A percentile compares a stretch with the other conserved stretches of the same genome.
These are phyloP conservation scores for Dalbergia cultrata DNA, from an alignment of 306 rosid genomes.

Conservation along the genomic window DNA sequence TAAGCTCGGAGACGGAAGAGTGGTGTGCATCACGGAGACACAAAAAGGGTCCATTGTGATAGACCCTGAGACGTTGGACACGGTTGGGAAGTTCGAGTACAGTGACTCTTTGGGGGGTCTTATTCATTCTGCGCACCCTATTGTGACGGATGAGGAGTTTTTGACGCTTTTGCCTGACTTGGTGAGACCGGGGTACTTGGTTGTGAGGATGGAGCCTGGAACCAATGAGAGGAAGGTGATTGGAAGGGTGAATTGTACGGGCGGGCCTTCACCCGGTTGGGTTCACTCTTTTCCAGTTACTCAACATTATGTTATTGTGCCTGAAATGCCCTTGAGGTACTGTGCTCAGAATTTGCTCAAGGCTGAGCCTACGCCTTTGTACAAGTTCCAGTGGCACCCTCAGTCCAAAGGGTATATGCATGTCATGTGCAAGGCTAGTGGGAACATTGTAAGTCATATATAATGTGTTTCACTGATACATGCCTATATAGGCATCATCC, in stretches of 20 bases:
- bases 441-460: slow-evolving; percentile 65
- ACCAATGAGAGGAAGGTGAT: slow-evolving; percentile 80
- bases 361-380: slow-evolving; percentile 90
- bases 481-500: neutral
- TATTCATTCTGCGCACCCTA: slow-evolving; percentile 92
- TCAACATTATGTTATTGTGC: slow-evolving; percentile 76
- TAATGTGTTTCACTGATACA: too few relatives aligned
- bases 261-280: slow-evolving; percentile 87
- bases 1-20: slow-evolving; percentile 83
- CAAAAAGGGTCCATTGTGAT: slow-evolving; percentile 88
- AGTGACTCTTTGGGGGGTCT: slow-evolving; percentile 83
- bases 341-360: slow-evolving; percentile 80
- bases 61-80: slow-evolving; percentile 77
- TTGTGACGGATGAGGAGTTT: slow-evolving; percentile 82
- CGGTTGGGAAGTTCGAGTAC: slow-evolving; percentile 76
- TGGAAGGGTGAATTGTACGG: slow-evolving; percentile 75
- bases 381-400: slow-evolving; percentile 94
- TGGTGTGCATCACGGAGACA: slow-evolving; percentile 90
- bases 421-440: slow-evolving; percentile 86
- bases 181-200: slow-evolving; percentile 79
- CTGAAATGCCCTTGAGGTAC: slow-evolving; percentile 91
- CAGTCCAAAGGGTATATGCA: slow-evolving; percentile 76
- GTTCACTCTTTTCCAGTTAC: slow-evolving; percentile 93
- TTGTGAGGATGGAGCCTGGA: slow-evolving; percentile 78
- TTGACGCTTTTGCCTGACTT: slow-evolving; percentile 83